Conservation (phyloP, 2,329 filamentous ascomycete species). For the Sporothrix phasma region DNA sequence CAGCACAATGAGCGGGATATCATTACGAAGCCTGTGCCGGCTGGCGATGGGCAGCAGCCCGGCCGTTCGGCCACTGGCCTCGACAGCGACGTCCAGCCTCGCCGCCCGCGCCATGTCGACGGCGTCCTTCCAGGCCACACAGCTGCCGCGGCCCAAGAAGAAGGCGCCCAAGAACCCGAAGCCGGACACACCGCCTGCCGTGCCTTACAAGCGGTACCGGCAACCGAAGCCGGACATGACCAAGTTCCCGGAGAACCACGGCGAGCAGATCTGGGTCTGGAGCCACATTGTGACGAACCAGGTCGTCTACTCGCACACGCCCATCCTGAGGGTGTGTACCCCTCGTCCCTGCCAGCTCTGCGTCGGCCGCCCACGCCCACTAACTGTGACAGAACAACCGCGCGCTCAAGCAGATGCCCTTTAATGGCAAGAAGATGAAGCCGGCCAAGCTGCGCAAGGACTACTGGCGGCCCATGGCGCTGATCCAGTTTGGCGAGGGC, state of each 20-base stretch:
- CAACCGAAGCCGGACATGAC: constrained; percentile 21
- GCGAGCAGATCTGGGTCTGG: constrained; percentile 50
- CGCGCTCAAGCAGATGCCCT: constrained; percentile 37
- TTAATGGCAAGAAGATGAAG: constrained; percentile 57
- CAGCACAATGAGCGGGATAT: constrained; percentile 18
- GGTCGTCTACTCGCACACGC: constrained; percentile 42
- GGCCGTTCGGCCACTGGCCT: constrained; percentile 1
- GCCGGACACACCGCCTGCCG: neutral
- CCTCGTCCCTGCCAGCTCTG: neutral
- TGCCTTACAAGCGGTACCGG: constrained; percentile 18
- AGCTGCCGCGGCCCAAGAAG: constrained; percentile 3
- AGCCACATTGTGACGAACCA: constrained; percentile 40
- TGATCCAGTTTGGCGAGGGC: constrained; percentile 47
- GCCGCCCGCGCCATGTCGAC: neutral
- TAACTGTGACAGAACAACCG: constrained; percentile 21
- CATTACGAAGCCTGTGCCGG: constrained; percentile 22
- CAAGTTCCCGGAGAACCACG: constrained; percentile 33
- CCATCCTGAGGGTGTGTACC: constrained; percentile 35
- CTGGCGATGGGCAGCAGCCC: constrained; percentile 30
- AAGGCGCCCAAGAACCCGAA: neutral
- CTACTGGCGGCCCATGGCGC: constrained; percentile 53
- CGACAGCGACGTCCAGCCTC: neutral
- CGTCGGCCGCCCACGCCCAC: neutral
- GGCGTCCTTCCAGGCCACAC: neutral
- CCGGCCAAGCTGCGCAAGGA: constrained; percentile 55